Evolutionary conservation across 352 stramenopile genomes (phyloP).

Genomic region (Globisporangium parvum): DNA sequence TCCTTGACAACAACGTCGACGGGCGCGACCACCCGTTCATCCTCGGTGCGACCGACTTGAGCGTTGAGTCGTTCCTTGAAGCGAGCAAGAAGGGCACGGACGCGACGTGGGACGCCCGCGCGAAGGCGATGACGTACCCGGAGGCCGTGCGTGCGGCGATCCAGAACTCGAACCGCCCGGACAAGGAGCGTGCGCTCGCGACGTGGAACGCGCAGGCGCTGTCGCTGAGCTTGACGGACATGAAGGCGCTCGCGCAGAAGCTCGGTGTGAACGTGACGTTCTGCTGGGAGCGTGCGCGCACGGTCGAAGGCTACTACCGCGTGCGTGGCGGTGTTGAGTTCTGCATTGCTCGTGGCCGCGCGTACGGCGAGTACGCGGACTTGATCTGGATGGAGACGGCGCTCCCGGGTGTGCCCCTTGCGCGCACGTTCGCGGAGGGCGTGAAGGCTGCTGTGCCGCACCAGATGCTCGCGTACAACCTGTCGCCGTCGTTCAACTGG

Average conservation of each 20-base stretch:
- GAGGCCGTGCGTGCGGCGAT: conserved; percentile 89
- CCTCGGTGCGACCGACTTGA: conserved; percentile 90
- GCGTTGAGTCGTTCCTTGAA: conserved; percentile 84
- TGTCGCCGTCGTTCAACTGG: conserved; percentile 99
- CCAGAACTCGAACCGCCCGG: conserved; percentile 45
- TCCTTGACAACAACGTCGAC: conserved; percentile 98
- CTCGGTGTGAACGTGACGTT: conserved; percentile 87
- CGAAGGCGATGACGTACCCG: conserved; percentile 94
- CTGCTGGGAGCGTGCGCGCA: conserved; percentile 94
- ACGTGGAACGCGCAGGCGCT: conserved; percentile 84
- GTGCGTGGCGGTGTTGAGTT: conserved; percentile 95
- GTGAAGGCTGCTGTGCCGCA: conserved; percentile 90
- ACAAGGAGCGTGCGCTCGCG: conserved; percentile 56
- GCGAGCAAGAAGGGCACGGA: conserved; percentile 62
- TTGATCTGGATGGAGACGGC: conserved; percentile 99
- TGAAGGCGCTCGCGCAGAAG: conserved; percentile 74
- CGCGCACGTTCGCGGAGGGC: conserved; percentile 91
- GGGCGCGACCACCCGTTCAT: conserved; percentile 97
- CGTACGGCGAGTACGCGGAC: conserved; percentile 94
- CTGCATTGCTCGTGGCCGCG: conserved; percentile 93
- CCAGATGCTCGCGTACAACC: conserved; percentile 98
- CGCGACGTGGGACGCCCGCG: conserved; percentile 88
- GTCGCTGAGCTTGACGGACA: conserved; percentile 59
- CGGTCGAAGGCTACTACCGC: conserved; percentile 97
- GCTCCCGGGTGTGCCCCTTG: conserved; percentile 92